phyloP scores from a whole-genome alignment of 768 basidiomycete genomes.

The Lactarius deliciosus region DNA sequence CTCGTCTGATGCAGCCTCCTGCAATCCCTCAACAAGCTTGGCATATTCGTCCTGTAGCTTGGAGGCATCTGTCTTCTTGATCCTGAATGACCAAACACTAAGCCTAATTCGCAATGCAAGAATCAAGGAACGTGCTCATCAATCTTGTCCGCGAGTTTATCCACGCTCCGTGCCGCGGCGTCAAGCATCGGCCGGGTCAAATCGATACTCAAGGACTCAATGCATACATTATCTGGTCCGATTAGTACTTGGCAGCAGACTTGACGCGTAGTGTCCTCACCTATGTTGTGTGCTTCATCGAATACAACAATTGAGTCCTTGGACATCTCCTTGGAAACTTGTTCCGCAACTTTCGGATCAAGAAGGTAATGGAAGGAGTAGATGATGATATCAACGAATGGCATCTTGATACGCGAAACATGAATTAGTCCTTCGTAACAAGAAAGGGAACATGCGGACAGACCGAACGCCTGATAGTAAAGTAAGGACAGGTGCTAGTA shows the following conservation, averaged over 20 bases:
- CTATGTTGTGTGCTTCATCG: constrained; percentile 99
- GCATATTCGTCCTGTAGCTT: constrained; percentile 97
- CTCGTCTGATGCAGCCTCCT: constrained; percentile 70
- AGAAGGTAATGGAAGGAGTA: constrained; percentile 99
- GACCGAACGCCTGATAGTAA: constrained; percentile 94
- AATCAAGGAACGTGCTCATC: constrained; percentile 68
- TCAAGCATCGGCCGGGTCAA: constrained; percentile 97
- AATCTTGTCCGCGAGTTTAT: constrained; percentile 84
- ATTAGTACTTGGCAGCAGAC: constrained; percentile 16
- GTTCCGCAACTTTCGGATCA: constrained; percentile 98
- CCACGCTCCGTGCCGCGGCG: constrained; percentile 85
- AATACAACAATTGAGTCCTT: constrained; percentile 99
- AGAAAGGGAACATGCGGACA: constrained; percentile 29
- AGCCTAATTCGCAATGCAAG: constrained; percentile 10
- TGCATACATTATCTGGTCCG: constrained; percentile 88
- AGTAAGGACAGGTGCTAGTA: constrained; percentile 89
- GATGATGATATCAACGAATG: constrained; percentile 93
- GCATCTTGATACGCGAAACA: constrained; percentile 57
- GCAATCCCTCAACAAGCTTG: constrained; percentile 90
- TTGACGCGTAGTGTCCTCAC: constrained; percentile 40
- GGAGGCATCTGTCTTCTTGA: constrained; percentile 89
- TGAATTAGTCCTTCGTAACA: background rate
- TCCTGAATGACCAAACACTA: constrained; percentile 47
- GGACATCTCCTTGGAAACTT: constrained; percentile 96
- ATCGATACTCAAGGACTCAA: constrained; percentile 97